Evolutionary conservation across 169 alveolate species (phyloP).

Genomic region (Plasmodium reichenowi): DNA sequence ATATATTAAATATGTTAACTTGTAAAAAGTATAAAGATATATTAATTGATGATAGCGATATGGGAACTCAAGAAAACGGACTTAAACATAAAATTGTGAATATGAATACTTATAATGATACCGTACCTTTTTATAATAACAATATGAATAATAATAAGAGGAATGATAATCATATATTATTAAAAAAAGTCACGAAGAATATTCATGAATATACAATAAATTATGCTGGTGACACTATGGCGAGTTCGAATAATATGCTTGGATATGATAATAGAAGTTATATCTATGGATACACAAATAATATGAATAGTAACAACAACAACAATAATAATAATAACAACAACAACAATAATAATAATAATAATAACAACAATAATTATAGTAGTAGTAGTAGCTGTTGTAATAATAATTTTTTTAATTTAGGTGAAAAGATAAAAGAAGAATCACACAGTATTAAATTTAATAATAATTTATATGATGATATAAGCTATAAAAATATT

Average conservation of each 20-base stretch:
- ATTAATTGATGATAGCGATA: background rate
- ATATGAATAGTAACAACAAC: background rate
- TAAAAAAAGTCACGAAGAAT: conserved; percentile 25
- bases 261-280: background rate
- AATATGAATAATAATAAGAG: background rate
- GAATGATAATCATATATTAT: background rate
- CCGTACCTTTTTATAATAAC: too few species aligned
- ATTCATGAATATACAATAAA: background rate
- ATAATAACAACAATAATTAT: background rate
- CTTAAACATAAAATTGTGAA: background rate
- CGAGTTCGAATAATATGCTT: background rate
- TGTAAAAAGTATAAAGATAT: conserved; percentile 33
- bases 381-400: background rate
- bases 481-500: conserved; percentile 51
- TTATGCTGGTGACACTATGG: too few species aligned
- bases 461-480: conserved; percentile 9
- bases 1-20: conserved; percentile 21
- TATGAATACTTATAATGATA: too few species aligned
- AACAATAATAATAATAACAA: background rate
- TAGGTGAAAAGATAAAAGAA: conserved; percentile 2
- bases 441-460: background rate
- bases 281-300: background rate
- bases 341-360: background rate
- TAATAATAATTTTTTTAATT: background rate
- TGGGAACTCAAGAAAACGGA: background rate